These are phyloP conservation scores for Rhododendron henanense DNA, from an alignment of 148 eudicot species.

Conservation along the genomic window DNA sequence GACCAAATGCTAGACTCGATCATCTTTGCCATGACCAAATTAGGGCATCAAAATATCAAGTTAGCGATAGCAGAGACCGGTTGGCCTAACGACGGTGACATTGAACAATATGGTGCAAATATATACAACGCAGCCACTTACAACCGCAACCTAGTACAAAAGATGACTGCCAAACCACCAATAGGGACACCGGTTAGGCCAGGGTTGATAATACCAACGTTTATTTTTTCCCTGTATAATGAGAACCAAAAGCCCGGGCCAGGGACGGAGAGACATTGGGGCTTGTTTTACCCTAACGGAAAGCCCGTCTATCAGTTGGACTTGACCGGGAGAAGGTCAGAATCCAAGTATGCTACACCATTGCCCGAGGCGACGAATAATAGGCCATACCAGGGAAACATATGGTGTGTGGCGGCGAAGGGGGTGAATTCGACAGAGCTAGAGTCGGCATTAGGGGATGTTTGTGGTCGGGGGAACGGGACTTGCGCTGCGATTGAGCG, in stretches of 20 bases:
- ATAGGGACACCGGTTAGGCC: conserved; percentile 83
- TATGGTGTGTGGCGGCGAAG: conserved; percentile 65
- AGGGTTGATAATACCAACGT: conserved; percentile 47
- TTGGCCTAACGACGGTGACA: conserved; percentile 76
- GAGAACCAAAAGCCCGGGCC: conserved; percentile 72
- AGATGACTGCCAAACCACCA: conserved; percentile 42
- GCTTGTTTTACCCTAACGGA: conserved; percentile 44
- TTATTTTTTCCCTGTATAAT: conserved; percentile 63
- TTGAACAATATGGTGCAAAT: conserved; percentile 68
- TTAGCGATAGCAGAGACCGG: conserved; percentile 76
- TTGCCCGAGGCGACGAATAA: conserved; percentile 35
- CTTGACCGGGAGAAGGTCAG: conserved; percentile 25
- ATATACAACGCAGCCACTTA: conserved; percentile 74
- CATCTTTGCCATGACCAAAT: conserved; percentile 50
- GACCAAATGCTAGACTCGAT: conserved; percentile 86
- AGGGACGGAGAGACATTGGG: conserved; percentile 77
- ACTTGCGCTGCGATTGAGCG: conserved; percentile 57
- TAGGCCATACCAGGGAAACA: conserved; percentile 37
- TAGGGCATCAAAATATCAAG: conserved; percentile 46
- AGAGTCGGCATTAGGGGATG: conserved; percentile 22
- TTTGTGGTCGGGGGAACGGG: conserved; percentile 40
- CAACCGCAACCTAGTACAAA: conserved; percentile 53
- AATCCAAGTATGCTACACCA: conserved; percentile 1
- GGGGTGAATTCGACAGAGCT: conserved; percentile 27
- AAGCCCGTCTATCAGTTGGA: conserved; percentile 44